Evolutionary conservation across 495 filamentous ascomycete species (phyloP).

Genomic region (Astrothelium subdiscretum): DNA sequence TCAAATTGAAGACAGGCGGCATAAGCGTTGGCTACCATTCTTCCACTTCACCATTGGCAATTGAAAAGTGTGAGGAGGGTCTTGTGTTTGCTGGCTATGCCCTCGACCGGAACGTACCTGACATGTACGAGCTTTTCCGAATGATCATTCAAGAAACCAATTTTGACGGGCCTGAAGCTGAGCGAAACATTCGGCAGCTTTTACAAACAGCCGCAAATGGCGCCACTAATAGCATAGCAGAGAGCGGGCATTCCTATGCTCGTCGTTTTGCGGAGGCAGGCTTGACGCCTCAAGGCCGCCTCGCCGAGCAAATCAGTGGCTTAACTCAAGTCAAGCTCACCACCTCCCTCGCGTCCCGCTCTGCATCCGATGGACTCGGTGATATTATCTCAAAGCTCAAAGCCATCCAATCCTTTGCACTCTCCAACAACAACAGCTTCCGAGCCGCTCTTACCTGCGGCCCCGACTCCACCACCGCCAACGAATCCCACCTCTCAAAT

Average conservation of each 20-base stretch:
- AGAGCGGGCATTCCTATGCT: slow-evolving; percentile 76
- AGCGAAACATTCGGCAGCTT: slow-evolving; percentile 71
- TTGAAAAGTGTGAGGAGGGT: slow-evolving; percentile 62
- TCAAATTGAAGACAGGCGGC: slow-evolving; percentile 94
- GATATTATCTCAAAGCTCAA: slow-evolving; percentile 80
- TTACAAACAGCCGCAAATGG: slow-evolving; percentile 76
- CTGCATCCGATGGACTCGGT: slow-evolving; percentile 42
- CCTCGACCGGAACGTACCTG: slow-evolving; percentile 74
- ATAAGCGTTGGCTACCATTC: slow-evolving; percentile 69
- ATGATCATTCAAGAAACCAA: slow-evolving; percentile 75
- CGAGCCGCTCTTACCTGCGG: slow-evolving; percentile 84
- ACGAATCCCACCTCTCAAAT: slow-evolving; percentile 57
- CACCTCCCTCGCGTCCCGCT: slow-evolving; percentile 46
- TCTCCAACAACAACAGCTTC: slow-evolving; percentile 46
- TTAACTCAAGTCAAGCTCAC: slow-evolving; percentile 83
- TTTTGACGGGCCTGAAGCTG: slow-evolving; percentile 70
- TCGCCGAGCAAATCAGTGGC: slow-evolving; percentile 72
- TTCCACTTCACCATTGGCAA: slow-evolving; percentile 59
- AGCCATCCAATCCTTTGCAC: slow-evolving; percentile 66
- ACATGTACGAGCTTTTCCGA: slow-evolving; percentile 79
- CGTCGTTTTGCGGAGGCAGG: slow-evolving; percentile 69
- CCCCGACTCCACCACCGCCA: slow-evolving; percentile 50
- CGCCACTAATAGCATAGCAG: slow-evolving; percentile 81
- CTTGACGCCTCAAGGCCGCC: slow-evolving; percentile 54
- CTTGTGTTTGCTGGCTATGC: slow-evolving; percentile 73